Conservation (phyloP, 192 early-diverging fungal genomes). For the Coemansia aciculifera region DNA sequence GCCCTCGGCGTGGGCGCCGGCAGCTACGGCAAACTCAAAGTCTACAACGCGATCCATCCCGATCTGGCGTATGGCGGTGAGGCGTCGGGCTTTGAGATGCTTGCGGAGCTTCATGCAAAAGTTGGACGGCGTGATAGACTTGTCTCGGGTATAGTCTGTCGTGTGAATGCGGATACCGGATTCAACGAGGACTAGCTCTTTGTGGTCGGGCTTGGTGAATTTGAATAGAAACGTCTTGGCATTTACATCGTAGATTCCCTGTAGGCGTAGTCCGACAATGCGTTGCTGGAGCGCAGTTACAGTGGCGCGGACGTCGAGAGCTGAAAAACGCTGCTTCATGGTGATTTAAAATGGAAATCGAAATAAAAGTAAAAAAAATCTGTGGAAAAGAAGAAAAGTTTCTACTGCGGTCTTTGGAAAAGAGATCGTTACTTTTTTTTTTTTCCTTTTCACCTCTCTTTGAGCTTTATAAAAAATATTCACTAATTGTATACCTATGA, state of each 20-base stretch:
- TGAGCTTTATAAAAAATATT: background rate
- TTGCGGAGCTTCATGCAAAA: constrained; percentile 95
- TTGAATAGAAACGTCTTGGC: constrained; percentile 88
- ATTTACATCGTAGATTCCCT: constrained; percentile 96
- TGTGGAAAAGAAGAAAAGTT: background rate
- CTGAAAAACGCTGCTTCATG: constrained; percentile 90
- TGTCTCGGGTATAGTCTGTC: constrained; percentile 86
- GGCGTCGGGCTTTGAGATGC: constrained; percentile 77
- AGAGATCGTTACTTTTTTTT: background rate
- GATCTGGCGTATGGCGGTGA: constrained; percentile 78
- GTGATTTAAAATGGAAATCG: background rate
- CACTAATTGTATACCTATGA: constrained; percentile 12
- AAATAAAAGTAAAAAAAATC: background rate
- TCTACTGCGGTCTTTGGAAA: background rate
- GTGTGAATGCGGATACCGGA: constrained; percentile 92
- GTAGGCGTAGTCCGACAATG: constrained; percentile 82
- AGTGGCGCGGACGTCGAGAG: constrained; percentile 83
- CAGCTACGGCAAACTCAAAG: constrained; percentile 78
- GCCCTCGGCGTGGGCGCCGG: constrained; percentile 39
- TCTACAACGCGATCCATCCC: constrained; percentile 92
- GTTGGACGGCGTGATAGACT: constrained; percentile 75
- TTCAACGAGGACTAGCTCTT: constrained; percentile 88
- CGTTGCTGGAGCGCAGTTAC: constrained; percentile 67
- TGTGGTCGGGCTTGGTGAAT: constrained; percentile 86
- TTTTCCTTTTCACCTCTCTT: background rate